A percentile compares a stretch with the other conserved stretches of the same genome.
These are phyloP conservation scores for Xerophyta viscosa DNA, from an alignment of 106 monocot genomes.

Conservation along the genomic window DNA sequence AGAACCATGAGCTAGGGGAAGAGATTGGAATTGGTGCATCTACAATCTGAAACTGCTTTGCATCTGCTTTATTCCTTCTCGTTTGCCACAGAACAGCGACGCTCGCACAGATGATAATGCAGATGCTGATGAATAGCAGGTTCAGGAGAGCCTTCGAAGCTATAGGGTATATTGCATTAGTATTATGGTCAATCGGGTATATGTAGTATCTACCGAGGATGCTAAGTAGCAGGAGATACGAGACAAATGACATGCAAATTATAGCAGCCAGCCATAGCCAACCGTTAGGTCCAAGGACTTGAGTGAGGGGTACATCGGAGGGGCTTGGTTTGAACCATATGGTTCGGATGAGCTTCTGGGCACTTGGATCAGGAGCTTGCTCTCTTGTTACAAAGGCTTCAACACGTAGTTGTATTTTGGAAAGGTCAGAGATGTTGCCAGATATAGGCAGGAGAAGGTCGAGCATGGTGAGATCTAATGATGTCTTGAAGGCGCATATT, in stretches of 20 bases:
- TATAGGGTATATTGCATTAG: slow-evolving; percentile 10
- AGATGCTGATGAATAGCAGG: slow-evolving; percentile 32
- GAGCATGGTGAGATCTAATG: slow-evolving; percentile 63
- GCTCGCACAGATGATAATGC: slow-evolving; percentile 17
- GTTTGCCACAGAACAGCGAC: slow-evolving; percentile 36
- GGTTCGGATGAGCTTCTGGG: slow-evolving; percentile 23
- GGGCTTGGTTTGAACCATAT: slow-evolving; percentile 57
- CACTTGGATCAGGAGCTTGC: slow-evolving; percentile 1
- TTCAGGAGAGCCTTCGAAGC: slow-evolving; percentile 28
- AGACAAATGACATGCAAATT: slow-evolving; percentile 46
- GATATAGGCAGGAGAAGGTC: slow-evolving; percentile 57
- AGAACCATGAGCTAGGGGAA: slow-evolving; percentile 31
- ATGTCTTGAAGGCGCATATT: slow-evolving; percentile 56
- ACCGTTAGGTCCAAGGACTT: slow-evolving; percentile 56
- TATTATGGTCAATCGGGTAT: slow-evolving; percentile 57
- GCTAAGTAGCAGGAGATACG: slow-evolving; percentile 41
- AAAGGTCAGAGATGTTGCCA: slow-evolving; percentile 28
- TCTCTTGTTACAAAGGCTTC: slow-evolving; percentile 77
- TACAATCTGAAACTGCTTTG: slow-evolving; percentile 15
- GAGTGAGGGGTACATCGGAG: slow-evolving; percentile 39
- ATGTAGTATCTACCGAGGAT: slow-evolving; percentile 46
- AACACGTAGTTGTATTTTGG: slow-evolving; percentile 30
- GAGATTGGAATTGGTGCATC: slow-evolving; percentile 9
- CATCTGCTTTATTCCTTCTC: slow-evolving; percentile 8
- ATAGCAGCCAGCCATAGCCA: slow-evolving; percentile 67